Percentiles rank a stretch among this genome's conserved stretches.
Conservation (phyloP, 352 stramenopile species). For the Pythium myriotylum region DNA sequence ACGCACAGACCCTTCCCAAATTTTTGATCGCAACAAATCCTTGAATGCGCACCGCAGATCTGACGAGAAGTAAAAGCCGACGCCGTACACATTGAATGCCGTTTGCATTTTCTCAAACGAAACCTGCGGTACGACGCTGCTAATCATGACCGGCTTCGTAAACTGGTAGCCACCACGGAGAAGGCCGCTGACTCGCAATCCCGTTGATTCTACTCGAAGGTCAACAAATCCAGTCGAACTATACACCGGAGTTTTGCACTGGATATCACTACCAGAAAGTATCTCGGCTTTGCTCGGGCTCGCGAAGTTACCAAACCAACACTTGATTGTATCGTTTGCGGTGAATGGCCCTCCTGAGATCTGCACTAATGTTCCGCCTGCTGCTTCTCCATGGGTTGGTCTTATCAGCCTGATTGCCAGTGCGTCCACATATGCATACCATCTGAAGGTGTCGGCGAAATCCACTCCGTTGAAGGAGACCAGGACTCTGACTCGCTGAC, state of each 20-base stretch:
- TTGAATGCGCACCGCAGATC: conserved; percentile 52
- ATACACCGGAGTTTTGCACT: conserved; percentile 43
- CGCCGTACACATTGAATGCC: conserved; percentile 62
- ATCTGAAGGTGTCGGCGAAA: conserved; percentile 34
- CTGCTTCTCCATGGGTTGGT: conserved; percentile 50
- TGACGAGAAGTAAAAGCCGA: conserved; percentile 52
- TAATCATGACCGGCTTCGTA: conserved; percentile 43
- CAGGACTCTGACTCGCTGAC: conserved; percentile 30
- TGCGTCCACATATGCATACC: conserved; percentile 43
- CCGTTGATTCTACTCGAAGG: conserved; percentile 11
- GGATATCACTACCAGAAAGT: conserved; percentile 41
- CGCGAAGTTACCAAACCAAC: conserved; percentile 40
- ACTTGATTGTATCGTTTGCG: conserved; percentile 42
- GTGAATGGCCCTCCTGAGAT: conserved; percentile 59
- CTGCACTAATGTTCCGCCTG: conserved; percentile 65
- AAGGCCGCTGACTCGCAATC: conserved; percentile 28
- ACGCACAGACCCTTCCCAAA: conserved; percentile 19
- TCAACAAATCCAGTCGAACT: conserved; percentile 24
- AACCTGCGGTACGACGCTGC: conserved; percentile 38
- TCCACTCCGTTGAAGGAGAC: conserved; percentile 76
- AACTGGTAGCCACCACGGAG: conserved; percentile 42
- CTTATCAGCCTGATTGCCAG: conserved; percentile 37
- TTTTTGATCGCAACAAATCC: neutral
- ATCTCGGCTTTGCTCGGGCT: conserved; percentile 34
- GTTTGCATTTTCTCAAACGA: conserved; percentile 48